Percentiles rank a stretch among this genome's conserved stretches.
Conservation (phyloP, 805 yeast genomes). For the Kodamaea leandrae region DNA sequence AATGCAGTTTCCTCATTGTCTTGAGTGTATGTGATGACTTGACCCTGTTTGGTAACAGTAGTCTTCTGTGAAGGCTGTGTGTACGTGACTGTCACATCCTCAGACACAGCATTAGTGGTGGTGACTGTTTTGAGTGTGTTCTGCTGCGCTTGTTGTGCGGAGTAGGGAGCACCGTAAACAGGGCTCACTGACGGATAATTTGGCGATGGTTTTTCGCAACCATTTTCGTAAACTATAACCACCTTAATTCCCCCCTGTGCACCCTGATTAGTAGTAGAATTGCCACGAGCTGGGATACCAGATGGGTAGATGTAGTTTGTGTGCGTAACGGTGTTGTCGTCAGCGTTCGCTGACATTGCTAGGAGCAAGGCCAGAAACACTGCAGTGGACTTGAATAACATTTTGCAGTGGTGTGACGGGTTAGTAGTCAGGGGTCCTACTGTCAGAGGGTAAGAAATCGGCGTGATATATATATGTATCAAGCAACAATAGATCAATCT, state of each 20-base stretch:
- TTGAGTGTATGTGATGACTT: too few relatives aligned
- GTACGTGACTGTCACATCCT: slow-evolving; percentile 4
- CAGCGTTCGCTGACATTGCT: slow-evolving; percentile 11
- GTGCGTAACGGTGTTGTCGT: slow-evolving; percentile 12
- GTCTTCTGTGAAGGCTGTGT: slow-evolving; percentile 1
- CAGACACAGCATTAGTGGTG: not conserved
- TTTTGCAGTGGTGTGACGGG: slow-evolving; percentile 1
- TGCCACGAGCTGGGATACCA: slow-evolving; percentile 7
- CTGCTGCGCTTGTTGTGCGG: not conserved
- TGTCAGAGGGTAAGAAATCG: too few relatives aligned
- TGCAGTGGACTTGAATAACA: slow-evolving; percentile 14
- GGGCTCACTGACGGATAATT: not conserved
- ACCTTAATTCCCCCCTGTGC: not conserved
- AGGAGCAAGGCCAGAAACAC: slow-evolving; percentile 13
- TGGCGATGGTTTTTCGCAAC: not conserved
- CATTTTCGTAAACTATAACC: slow-evolving; percentile 1
- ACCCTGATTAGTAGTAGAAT: slow-evolving; percentile 1
- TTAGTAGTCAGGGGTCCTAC: too few relatives aligned
- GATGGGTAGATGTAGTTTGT: slow-evolving; percentile 14
- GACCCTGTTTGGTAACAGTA: not conserved
- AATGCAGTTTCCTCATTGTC: too few relatives aligned
- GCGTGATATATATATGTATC: not conserved
- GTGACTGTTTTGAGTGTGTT: slow-evolving; percentile 1
- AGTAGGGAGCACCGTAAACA: not conserved
- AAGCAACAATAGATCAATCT: not conserved